phyloP scores from a whole-genome alignment of 2,329 filamentous ascomycete genomes.

The Metarhizium anisopliae region DNA sequence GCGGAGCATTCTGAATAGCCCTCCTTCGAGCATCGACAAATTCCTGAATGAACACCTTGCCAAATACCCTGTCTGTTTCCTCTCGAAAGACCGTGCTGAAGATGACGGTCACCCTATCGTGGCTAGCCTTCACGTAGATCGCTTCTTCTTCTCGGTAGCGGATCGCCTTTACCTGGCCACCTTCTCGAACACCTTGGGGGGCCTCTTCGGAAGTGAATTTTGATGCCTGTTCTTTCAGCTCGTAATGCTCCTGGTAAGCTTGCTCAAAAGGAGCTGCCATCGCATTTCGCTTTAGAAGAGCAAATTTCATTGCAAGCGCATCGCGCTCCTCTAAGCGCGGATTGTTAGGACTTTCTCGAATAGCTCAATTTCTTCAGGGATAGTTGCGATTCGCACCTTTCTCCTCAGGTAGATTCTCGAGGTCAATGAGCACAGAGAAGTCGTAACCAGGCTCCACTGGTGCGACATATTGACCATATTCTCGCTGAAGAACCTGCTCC shows the following conservation, averaged over 20 bases:
- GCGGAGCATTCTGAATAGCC: conserved; percentile 95
- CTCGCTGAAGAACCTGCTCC: conserved; percentile 79
- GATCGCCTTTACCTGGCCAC: conserved; percentile 88
- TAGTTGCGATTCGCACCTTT: conserved; percentile 44
- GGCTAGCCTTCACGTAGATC: conserved; percentile 96
- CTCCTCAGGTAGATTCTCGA: conserved; percentile 75
- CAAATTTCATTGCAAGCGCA: conserved; percentile 77
- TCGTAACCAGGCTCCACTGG: conserved; percentile 85
- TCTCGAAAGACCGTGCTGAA: conserved; percentile 98
- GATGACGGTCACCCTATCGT: conserved; percentile 96
- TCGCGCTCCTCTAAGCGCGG: conserved; percentile 62
- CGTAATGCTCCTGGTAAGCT: conserved; percentile 87
- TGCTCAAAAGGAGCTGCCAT: conserved; percentile 99
- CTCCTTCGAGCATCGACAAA: conserved; percentile 93
- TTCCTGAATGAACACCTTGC: conserved; percentile 97
- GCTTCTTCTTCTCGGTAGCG: conserved; percentile 98
- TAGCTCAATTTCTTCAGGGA: too few relatives aligned
- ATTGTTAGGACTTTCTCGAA: conserved; percentile 1
- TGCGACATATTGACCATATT: conserved; percentile 90
- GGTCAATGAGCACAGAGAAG: conserved; percentile 85
- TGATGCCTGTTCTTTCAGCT: conserved; percentile 76
- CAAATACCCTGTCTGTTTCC: conserved; percentile 94
- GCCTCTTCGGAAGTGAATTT: conserved; percentile 92
- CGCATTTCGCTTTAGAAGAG: conserved; percentile 91
- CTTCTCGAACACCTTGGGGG: conserved; percentile 80